Base-by-base conservation (phyloP, 75 land plant species). In the Larix kaempferi region DNA sequence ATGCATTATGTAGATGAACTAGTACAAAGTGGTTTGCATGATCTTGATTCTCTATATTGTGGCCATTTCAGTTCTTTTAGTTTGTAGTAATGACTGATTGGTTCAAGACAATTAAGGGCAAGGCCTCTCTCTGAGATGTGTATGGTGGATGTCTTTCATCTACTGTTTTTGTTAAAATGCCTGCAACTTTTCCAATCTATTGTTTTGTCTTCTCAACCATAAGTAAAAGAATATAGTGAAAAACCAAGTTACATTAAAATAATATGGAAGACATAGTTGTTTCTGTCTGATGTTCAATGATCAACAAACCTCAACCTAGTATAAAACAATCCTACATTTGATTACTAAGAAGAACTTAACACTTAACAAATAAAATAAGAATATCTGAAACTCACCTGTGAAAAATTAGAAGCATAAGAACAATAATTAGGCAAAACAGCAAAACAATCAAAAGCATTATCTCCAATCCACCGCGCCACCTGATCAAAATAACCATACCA, bases 381-480 rank as follows among this genome's bases (percentile, higher is more conserved):
- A 67, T 21, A 39, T 67, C 44, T 6, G 44, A 8, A 15, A 67
- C 72, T 67, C 44, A 67, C 72, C 22, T 74, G 22, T 74, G 44
- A 39, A 67, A 95, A 54, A 89, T n/a, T 12, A 96, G 82, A n/a
- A 93, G 89, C 21, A 91, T 82, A 15, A 91, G 85, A 39, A 97
- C 82, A 81, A 97, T 94, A 17, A 85, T 74, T n/a, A 88, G 74
- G 19, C 80, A 80, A 71, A 85, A 63, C 59, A 84, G 63, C 80
- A 97, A 81, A 3, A 78, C 74, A 59, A 84, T 71, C 69, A 97
- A 49, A 16, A 97, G 74, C 55, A 88, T 4, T 77, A 92, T 78
- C 79, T 87, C 79, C 8, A 89, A 80, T 25, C 78, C 81, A 75
- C 81, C 86, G 78, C 82, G 84, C 92, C 92, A 91, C 93, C 95